Evolutionary conservation across 306 rosid species (phyloP).

Genomic region (Lagenaria siceraria): DNA sequence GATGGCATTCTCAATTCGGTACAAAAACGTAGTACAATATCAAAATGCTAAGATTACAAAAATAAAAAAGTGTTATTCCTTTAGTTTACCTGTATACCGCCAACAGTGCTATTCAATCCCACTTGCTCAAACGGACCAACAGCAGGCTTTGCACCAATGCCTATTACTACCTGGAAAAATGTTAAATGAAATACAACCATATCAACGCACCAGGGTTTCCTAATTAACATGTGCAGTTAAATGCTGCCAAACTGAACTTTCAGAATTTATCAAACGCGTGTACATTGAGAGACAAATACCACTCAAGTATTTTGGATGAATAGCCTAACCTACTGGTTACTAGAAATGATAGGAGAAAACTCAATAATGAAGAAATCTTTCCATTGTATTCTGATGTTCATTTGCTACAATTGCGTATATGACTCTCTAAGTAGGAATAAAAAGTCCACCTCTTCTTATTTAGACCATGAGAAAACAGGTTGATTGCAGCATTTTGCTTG

Average conservation of each 20-base stretch:
- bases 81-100: slow-evolving; percentile 64
- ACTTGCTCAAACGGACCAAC: slow-evolving; percentile 63
- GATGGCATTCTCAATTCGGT: not conserved
- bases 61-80: not conserved
- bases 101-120: slow-evolving; percentile 55
- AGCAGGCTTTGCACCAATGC: slow-evolving; percentile 87
- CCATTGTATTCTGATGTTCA: not conserved
- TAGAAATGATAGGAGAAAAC: not conserved
- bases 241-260: not conserved
- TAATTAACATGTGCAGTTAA: not conserved
- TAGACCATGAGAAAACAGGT: not conserved
- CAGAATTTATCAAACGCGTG: not conserved
- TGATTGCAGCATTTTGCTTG: not conserved
- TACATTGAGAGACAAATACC: not conserved
- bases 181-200: not conserved
- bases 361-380: not conserved
- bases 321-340: not conserved
- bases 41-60: not conserved
- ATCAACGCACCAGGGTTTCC: not conserved
- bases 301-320: not conserved
- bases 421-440: not conserved
- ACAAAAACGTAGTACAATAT: not conserved
- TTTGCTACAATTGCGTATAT: not conserved
- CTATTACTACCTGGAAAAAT: slow-evolving; percentile 54
- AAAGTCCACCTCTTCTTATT: not conserved